These are phyloP conservation scores for Mycena venus DNA, from an alignment of 768 basidiomycete species.

Conservation along the genomic window DNA sequence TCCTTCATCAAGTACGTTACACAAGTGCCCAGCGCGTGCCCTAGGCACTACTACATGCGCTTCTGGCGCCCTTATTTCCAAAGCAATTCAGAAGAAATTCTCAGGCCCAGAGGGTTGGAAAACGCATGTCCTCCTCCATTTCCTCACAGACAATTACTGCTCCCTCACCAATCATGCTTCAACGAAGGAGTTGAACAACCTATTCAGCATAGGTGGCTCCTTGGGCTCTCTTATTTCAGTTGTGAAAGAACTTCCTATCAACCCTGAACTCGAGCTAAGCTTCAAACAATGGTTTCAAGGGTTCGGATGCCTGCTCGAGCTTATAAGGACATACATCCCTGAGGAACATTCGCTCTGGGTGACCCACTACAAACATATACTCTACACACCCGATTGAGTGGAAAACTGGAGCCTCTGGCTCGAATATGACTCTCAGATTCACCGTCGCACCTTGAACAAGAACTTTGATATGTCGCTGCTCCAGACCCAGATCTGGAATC, in stretches of 20 bases:
- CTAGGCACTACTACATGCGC: background rate
- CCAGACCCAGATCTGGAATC: constrained; percentile 25
- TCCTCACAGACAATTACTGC: constrained; percentile 34
- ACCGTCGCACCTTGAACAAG: constrained; percentile 7
- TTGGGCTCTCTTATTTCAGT: constrained; percentile 19
- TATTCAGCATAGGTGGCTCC: background rate
- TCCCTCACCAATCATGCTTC: background rate
- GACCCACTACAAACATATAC: constrained; percentile 28
- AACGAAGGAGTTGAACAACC: background rate
- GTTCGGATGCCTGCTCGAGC: constrained; percentile 30
- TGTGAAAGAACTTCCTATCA: constrained; percentile 17
- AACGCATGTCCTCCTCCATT: constrained; percentile 34
- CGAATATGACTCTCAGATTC: constrained; percentile 33
- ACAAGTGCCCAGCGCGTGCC: background rate
- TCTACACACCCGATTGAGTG: constrained; percentile 4
- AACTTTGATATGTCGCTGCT: constrained; percentile 18
- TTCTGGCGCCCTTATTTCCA: constrained; percentile 11
- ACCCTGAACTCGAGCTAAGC: constrained; percentile 27
- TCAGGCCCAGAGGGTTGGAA: constrained; percentile 24
- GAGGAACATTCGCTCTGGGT: constrained; percentile 26
- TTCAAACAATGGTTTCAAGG: constrained; percentile 42
- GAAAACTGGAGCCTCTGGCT: constrained; percentile 30
- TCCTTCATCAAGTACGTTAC: background rate
- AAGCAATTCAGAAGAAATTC: constrained; percentile 30
- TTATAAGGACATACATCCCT: constrained; percentile 28